Evolutionary conservation across 345 rosid species (phyloP).

Genomic region (Dovyalis caffra): DNA sequence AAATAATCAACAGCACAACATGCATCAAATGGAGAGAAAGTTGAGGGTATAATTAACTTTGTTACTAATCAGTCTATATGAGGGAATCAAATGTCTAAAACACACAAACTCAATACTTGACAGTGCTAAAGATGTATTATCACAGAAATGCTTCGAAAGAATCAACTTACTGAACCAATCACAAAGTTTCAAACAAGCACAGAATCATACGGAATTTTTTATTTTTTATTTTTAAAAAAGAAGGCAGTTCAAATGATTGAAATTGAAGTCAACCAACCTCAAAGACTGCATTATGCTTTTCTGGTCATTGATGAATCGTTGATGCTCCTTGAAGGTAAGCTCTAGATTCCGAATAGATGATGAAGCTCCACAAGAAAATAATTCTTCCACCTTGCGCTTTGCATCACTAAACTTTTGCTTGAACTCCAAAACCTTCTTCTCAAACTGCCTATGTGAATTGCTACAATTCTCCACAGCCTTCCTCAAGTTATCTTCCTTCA

Average conservation of each 20-base stretch:
- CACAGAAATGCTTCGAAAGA: not conserved
- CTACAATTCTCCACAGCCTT: constrained; percentile 67
- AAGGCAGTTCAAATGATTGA: not conserved
- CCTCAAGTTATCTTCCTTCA: constrained; percentile 78
- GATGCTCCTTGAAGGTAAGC: constrained; percentile 60
- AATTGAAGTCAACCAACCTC: constrained; percentile 56
- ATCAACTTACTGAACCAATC: not conserved
- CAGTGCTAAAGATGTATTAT: not conserved
- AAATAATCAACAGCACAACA: not conserved
- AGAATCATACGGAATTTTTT: not conserved
- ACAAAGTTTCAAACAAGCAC: not conserved
- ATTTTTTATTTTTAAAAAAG: no score
- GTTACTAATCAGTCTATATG: not conserved
- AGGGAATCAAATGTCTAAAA: not conserved
- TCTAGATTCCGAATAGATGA: constrained; percentile 56
- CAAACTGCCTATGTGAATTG: constrained; percentile 81
- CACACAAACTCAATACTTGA: not conserved
- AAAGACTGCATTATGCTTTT: constrained; percentile 92
- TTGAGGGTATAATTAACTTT: not conserved
- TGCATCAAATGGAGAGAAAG: not conserved
- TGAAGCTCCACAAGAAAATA: constrained; percentile 56
- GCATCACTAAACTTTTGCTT: constrained; percentile 76
- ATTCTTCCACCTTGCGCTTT: constrained; percentile 68
- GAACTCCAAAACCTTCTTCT: constrained; percentile 79
- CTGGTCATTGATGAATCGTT: constrained; percentile 62